phyloP scores from a whole-genome alignment of 345 rosid species.

The Pugionium dolabratum region DNA sequence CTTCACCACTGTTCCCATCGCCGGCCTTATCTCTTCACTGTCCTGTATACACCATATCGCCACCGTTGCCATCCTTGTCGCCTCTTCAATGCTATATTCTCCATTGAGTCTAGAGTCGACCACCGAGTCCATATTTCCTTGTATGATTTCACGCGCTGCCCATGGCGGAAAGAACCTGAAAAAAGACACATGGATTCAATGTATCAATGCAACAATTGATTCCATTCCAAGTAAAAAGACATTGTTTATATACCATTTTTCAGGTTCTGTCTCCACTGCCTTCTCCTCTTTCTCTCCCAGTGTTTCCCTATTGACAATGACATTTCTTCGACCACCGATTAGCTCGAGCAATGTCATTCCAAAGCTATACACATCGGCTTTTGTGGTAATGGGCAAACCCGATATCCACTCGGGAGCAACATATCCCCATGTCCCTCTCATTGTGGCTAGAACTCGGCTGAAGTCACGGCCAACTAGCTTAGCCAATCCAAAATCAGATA shows the following conservation, averaged over 20 bases:
- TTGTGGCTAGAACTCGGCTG: conserved; percentile 59
- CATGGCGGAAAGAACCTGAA: conserved; percentile 88
- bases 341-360: conserved; percentile 70
- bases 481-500: conserved; percentile 63
- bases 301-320: conserved; percentile 35
- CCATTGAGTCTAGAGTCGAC: conserved; percentile 51
- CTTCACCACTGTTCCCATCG: conserved; percentile 68
- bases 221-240: not conserved
- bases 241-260: conserved; percentile 34
- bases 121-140: conserved; percentile 54
- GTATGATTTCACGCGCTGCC: conserved; percentile 71
- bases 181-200: not conserved
- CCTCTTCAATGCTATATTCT: conserved; percentile 55
- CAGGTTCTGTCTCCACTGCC: conserved; percentile 29
- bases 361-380: conserved; percentile 74
- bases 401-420: conserved; percentile 75
- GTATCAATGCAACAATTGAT: not conserved
- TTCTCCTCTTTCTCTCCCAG: conserved; percentile 46
- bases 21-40: conserved; percentile 62
- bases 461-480: conserved; percentile 64
- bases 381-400: conserved; percentile 59
- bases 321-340: conserved; percentile 72
- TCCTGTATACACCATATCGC: conserved; percentile 87
- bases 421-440: conserved; percentile 70
- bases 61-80: conserved; percentile 56